phyloP scores from a whole-genome alignment of 164 flowering plant genomes.

The Sextonia rubra region DNA sequence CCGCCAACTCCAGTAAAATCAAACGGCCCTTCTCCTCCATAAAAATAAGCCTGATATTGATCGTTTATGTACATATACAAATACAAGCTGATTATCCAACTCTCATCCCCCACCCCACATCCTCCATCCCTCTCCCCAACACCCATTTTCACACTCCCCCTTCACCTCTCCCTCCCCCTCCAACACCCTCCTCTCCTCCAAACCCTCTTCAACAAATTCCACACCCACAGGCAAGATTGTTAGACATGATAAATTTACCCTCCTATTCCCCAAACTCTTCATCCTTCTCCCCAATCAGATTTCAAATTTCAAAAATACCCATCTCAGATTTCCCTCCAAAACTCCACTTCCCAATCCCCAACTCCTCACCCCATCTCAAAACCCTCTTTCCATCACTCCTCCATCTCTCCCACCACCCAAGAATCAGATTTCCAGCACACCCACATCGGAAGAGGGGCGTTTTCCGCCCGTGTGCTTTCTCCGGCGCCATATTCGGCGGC shows the following conservation, averaged over 20 bases:
- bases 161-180: too few species aligned
- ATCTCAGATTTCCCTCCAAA: slow-evolving; percentile 14
- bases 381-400: slow-evolving; percentile 23
- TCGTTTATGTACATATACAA: too few species aligned
- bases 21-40: too few species aligned
- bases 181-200: too few species aligned
- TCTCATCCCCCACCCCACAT: too few species aligned
- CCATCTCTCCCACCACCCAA: background rate
- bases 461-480: slow-evolving; percentile 39
- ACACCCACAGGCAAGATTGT: too few species aligned
- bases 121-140: too few species aligned
- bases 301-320: slow-evolving; percentile 31
- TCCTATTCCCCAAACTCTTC: background rate
- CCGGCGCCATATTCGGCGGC: slow-evolving; percentile 50
- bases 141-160: too few species aligned
- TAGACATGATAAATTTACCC: background rate
- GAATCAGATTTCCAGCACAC: slow-evolving; percentile 14
- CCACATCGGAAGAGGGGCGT: slow-evolving; percentile 23
- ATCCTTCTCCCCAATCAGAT: slow-evolving; percentile 22
- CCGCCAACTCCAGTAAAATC: too few species aligned
- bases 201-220: too few species aligned
- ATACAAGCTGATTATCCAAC: too few species aligned
- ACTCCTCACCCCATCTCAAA: slow-evolving; percentile 19
- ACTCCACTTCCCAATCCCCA: slow-evolving; percentile 1
- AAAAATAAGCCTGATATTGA: too few species aligned